Evolutionary conservation across 768 basidiomycete species (phyloP).

Genomic region (Cantharellus cinnabarinus): DNA sequence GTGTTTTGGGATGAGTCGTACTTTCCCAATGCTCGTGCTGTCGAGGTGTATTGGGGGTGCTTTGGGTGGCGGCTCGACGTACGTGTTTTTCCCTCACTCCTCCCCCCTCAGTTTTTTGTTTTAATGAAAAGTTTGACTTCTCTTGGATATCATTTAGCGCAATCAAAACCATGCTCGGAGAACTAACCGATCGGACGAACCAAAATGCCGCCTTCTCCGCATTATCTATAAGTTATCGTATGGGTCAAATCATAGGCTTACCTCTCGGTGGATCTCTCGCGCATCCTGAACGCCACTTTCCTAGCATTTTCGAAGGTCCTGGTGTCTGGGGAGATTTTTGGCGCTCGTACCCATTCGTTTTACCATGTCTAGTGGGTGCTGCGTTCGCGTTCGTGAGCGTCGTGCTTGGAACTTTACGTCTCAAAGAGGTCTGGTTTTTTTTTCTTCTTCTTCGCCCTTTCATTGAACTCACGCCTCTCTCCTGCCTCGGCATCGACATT

Average conservation of each 20-base stretch:
- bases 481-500: too few relatives aligned
- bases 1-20: constrained; percentile 10
- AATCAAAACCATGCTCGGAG: not conserved
- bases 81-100: not conserved
- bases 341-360: not conserved
- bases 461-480: not conserved
- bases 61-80: not conserved
- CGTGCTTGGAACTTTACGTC: not conserved
- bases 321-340: not conserved
- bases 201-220: not conserved
- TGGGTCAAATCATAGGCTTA: constrained; percentile 1
- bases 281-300: constrained; percentile 1
- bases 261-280: not conserved
- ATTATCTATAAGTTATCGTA: not conserved
- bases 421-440: not conserved
- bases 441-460: not conserved
- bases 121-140: not conserved
- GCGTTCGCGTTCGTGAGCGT: not conserved
- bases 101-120: too few relatives aligned
- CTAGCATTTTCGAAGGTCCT: not conserved
- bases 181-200: not conserved
- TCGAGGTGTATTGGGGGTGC: not conserved
- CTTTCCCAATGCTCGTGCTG: constrained; percentile 7
- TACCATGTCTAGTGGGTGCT: constrained; percentile 1
- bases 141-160: not conserved